Percentiles rank a stretch among this genome's conserved stretches.
Evolutionary conservation across 805 yeast species (phyloP).

Genomic region (Ogataea haglerorum): DNA sequence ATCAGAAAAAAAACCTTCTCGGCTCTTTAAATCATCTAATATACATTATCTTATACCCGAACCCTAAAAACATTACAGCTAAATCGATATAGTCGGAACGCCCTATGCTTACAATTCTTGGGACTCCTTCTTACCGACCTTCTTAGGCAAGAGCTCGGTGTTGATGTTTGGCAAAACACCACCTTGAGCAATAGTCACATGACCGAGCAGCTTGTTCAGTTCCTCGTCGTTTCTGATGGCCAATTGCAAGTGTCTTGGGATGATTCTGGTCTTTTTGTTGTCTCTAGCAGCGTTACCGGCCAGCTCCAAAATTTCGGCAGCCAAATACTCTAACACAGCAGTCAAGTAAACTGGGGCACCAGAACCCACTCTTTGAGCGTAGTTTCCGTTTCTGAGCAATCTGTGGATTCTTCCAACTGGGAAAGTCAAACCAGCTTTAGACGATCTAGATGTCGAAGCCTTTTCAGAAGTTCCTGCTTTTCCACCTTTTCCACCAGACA

Average conservation of each 20-base stretch:
- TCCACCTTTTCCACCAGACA: constrained; percentile 80
- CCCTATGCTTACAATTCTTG: constrained; percentile 47
- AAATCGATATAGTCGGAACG: constrained; percentile 10
- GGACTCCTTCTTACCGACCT: constrained; percentile 54
- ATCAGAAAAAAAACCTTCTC: background rate
- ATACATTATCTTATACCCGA: constrained; percentile 22
- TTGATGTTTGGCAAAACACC: constrained; percentile 98
- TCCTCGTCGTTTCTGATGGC: constrained; percentile 99
- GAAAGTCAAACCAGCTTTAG: constrained; percentile 98
- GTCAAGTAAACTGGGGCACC: constrained; percentile 99
- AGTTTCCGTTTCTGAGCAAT: constrained; percentile 93
- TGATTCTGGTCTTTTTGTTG: constrained; percentile 96
- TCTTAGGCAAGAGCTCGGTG: constrained; percentile 76
- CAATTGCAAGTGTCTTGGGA: constrained; percentile 97
- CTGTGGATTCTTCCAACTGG: constrained; percentile 99
- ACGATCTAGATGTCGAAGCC: constrained; percentile 96
- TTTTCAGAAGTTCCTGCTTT: constrained; percentile 94
- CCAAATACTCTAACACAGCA: constrained; percentile 93
- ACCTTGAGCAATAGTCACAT: constrained; percentile 98
- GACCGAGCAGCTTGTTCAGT: constrained; percentile 85
- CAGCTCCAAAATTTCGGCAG: constrained; percentile 96
- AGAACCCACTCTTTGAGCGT: constrained; percentile 98
- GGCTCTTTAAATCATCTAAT: constrained; percentile 17
- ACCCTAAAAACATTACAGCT: constrained; percentile 16
- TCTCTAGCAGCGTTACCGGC: constrained; percentile 99